phyloP scores from a whole-genome alignment of 208 protist species.

The Porcisia deanei region DNA sequence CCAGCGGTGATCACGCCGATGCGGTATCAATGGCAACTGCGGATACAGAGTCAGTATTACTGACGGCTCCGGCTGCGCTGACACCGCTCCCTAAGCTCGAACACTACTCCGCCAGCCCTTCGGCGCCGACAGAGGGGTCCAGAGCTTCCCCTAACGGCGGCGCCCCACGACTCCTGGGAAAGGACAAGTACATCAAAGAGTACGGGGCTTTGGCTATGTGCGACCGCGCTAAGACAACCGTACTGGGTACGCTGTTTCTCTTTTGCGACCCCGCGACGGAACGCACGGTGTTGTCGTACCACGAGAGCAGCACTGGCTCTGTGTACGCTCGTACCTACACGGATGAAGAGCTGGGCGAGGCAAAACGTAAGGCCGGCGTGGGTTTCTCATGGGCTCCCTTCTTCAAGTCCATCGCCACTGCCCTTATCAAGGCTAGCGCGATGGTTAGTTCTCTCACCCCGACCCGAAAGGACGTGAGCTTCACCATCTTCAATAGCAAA shows the following conservation, averaged over 20 bases:
- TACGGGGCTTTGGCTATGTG: conserved; percentile 80
- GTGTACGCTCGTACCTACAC: conserved; percentile 73
- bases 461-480: conserved; percentile 43
- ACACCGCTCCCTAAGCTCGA: background rate
- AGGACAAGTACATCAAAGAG: conserved; percentile 85
- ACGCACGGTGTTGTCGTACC: conserved; percentile 69
- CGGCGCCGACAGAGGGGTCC: background rate
- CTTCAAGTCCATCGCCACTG: conserved; percentile 86
- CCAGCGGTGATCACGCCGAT: background rate
- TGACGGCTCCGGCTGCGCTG: background rate
- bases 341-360: conserved; percentile 57
- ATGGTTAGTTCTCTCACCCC: conserved; percentile 30
- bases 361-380: conserved; percentile 55
- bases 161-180: conserved; percentile 48
- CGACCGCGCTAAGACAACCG: conserved; percentile 32
- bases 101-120: too few species aligned
- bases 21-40: background rate
- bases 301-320: conserved; percentile 38
- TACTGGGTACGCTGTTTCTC: conserved; percentile 57
- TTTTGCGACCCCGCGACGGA: conserved; percentile 62
- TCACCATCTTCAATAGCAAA: conserved; percentile 71
- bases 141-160: background rate
- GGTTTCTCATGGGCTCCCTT: conserved; percentile 75
- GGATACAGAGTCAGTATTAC: background rate
- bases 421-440: conserved; percentile 71